Conservation (phyloP, 1,139 yeast genomes). For the Scheffersomyces cryptocercus region DNA sequence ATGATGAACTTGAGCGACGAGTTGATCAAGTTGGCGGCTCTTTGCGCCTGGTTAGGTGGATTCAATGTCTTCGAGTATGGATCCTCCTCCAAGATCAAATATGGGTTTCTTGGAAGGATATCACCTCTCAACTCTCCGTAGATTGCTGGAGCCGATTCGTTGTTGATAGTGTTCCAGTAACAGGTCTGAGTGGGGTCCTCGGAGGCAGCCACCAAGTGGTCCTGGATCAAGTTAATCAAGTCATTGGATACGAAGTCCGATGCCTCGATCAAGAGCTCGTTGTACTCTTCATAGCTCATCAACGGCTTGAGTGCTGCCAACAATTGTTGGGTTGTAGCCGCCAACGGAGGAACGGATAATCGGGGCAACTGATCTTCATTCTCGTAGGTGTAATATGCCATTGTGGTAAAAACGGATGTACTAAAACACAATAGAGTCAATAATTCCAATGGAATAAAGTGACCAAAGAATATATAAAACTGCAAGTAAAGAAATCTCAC, state of each 20-base stretch:
- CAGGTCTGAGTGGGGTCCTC: slow-evolving; percentile 42
- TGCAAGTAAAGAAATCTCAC: too few species aligned
- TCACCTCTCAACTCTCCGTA: slow-evolving; percentile 67
- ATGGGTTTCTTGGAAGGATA: slow-evolving; percentile 75
- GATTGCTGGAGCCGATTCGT: slow-evolving; percentile 60
- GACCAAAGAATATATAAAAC: too few species aligned
- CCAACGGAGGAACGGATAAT: slow-evolving; percentile 57
- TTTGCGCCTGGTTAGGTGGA: slow-evolving; percentile 64
- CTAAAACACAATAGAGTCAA: background rate
- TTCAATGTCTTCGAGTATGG: slow-evolving; percentile 57
- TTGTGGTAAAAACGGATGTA: background rate
- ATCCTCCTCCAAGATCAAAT: slow-evolving; percentile 69
- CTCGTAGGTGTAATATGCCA: slow-evolving; percentile 10
- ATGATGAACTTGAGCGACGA: slow-evolving; percentile 66
- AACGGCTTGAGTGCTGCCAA: slow-evolving; percentile 53
- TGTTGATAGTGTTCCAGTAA: slow-evolving; percentile 62
- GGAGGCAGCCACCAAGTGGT: slow-evolving; percentile 49
- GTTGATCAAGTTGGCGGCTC: slow-evolving; percentile 66
- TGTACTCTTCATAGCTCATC: slow-evolving; percentile 43
- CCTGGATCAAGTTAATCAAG: slow-evolving; percentile 49
- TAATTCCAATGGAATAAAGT: too few species aligned
- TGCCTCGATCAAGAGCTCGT: slow-evolving; percentile 40
- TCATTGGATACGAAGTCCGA: slow-evolving; percentile 43
- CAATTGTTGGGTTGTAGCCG: slow-evolving; percentile 47
- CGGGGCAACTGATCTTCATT: slow-evolving; percentile 39